Conservation (phyloP, 192 early-diverging fungal species). For the Lunasporangiospora selenospora region DNA sequence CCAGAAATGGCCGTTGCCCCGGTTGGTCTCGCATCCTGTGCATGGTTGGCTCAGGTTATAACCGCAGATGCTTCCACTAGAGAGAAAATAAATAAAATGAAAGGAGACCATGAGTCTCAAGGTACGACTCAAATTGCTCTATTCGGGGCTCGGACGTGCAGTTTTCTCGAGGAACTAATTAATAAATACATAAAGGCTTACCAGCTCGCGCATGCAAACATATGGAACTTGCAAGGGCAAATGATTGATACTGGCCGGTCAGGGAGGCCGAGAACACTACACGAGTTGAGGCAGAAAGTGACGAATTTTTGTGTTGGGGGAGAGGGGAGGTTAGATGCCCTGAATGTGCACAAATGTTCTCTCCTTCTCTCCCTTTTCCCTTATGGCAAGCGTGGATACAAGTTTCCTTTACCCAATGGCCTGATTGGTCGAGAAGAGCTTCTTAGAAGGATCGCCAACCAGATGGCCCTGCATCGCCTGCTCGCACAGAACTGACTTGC, state of each 20-base stretch:
- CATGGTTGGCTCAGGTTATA: slow-evolving; percentile 46
- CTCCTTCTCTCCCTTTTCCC: no score
- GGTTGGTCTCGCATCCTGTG: slow-evolving; percentile 42
- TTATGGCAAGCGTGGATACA: no score
- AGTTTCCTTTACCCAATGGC: slow-evolving; percentile 42
- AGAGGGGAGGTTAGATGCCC: no score
- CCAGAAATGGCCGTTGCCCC: slow-evolving; percentile 47
- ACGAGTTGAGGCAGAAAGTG: no score
- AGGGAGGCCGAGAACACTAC: slow-evolving; percentile 34
- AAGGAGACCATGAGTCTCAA: no score
- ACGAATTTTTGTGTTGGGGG: no score
- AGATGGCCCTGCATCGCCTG: slow-evolving; percentile 42
- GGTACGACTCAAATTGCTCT: no score
- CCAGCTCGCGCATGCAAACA: slow-evolving; percentile 47
- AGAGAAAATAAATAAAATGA: neutral
- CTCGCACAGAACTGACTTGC: slow-evolving; percentile 31
- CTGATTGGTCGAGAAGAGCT: slow-evolving; percentile 34
- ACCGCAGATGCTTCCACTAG: slow-evolving; percentile 39
- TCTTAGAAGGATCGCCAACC: slow-evolving; percentile 38
- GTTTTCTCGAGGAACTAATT: neutral
- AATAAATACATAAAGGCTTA: neutral
- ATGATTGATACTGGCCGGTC: slow-evolving; percentile 45
- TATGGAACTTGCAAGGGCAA: slow-evolving; percentile 46
- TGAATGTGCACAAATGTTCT: no score
- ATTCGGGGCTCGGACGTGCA: no score